Evolutionary conservation across 2,329 filamentous ascomycete genomes (phyloP).

Genomic region (Ramichloridium luteum): DNA sequence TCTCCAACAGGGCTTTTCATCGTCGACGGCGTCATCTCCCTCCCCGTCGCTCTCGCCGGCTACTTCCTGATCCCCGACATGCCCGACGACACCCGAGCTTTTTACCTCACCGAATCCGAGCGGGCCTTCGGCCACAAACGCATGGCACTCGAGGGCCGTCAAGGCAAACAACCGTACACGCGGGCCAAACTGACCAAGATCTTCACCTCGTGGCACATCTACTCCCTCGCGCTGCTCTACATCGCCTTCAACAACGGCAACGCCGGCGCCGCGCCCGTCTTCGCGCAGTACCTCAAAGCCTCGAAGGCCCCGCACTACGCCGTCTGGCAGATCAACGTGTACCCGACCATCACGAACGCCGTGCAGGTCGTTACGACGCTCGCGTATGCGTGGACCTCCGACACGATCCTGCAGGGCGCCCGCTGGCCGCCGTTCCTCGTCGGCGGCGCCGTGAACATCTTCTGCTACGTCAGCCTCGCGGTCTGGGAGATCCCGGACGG

Average conservation of each 20-base stretch:
- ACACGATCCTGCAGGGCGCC: slow-evolving; percentile 45
- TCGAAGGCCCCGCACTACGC: slow-evolving; percentile 34
- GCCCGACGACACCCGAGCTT: slow-evolving; percentile 37
- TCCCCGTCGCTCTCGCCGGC: slow-evolving; percentile 40
- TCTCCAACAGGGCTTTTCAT: slow-evolving; percentile 26
- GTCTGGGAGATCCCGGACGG: slow-evolving; percentile 36
- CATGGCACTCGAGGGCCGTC: slow-evolving; percentile 39
- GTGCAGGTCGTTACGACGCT: slow-evolving; percentile 48
- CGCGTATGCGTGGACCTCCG: slow-evolving; percentile 54
- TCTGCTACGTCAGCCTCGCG: slow-evolving; percentile 31
- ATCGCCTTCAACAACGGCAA: slow-evolving; percentile 52
- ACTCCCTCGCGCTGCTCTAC: slow-evolving; percentile 45
- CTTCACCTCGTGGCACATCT: slow-evolving; percentile 53
- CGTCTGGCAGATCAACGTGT: slow-evolving; percentile 44
- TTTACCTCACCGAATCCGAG: slow-evolving; percentile 33
- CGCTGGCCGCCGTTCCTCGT: slow-evolving; percentile 55
- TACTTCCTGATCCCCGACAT: slow-evolving; percentile 39
- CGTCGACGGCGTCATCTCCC: slow-evolving; percentile 41
- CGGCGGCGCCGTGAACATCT: slow-evolving; percentile 34
- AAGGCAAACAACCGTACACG: slow-evolving; percentile 34
- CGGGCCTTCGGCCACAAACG: slow-evolving; percentile 34
- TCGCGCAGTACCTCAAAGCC: slow-evolving; percentile 36
- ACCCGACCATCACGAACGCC: slow-evolving; percentile 38
- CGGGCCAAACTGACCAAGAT: slow-evolving; percentile 41
- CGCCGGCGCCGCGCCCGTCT: slow-evolving; percentile 41